Percentiles rank a stretch among this genome's conserved stretches.
Conservation (phyloP, 23 red algal species). For the Gracilaria vermiculophylla region DNA sequence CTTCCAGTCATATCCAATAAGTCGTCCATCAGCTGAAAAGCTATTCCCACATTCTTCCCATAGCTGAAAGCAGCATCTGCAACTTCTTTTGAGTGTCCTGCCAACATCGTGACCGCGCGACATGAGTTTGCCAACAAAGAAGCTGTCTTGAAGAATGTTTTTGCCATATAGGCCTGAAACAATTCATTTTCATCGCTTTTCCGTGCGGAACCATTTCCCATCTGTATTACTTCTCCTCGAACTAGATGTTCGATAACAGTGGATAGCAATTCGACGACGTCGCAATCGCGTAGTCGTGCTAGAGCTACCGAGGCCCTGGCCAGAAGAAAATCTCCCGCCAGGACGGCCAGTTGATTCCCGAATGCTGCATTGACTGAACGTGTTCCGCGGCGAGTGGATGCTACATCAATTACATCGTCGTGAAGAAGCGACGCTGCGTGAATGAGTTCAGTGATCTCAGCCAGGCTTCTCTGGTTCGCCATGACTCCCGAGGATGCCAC, state of each 20-base stretch:
- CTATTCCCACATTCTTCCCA: slow-evolving; percentile 89
- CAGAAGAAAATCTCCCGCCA: slow-evolving; percentile 97
- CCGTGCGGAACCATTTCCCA: slow-evolving; percentile 14
- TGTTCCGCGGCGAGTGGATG: slow-evolving; percentile 75
- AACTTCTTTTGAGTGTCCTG: slow-evolving; percentile 38
- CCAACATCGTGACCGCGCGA: slow-evolving; percentile 87
- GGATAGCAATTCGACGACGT: slow-evolving; percentile 93
- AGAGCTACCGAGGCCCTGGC: slow-evolving; percentile 87
- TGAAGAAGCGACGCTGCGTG: slow-evolving; percentile 95
- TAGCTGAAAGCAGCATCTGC: slow-evolving; percentile 79
- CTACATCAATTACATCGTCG: slow-evolving; percentile 99
- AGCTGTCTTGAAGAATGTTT: slow-evolving; percentile 97
- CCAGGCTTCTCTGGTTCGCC: slow-evolving; percentile 63
- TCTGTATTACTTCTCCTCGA: slow-evolving; percentile 92
- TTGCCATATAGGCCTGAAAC: slow-evolving; percentile 81
- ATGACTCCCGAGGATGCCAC: slow-evolving; percentile 17
- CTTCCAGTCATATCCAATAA: slow-evolving; percentile 77
- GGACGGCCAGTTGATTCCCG: slow-evolving; percentile 98
- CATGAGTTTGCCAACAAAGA: slow-evolving; percentile 96
- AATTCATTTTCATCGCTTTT: background rate
- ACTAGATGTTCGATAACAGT: slow-evolving; percentile 98
- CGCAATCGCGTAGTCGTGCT: slow-evolving; percentile 88
- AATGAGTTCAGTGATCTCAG: slow-evolving; percentile 97
- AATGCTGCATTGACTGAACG: slow-evolving; percentile 82
- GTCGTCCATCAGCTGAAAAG: slow-evolving; percentile 97